A percentile compares a stretch with the other conserved stretches of the same genome.
Conservation (phyloP, 371 early-diverging fungal species). For the Dinochytrium kinnereticum region DNA sequence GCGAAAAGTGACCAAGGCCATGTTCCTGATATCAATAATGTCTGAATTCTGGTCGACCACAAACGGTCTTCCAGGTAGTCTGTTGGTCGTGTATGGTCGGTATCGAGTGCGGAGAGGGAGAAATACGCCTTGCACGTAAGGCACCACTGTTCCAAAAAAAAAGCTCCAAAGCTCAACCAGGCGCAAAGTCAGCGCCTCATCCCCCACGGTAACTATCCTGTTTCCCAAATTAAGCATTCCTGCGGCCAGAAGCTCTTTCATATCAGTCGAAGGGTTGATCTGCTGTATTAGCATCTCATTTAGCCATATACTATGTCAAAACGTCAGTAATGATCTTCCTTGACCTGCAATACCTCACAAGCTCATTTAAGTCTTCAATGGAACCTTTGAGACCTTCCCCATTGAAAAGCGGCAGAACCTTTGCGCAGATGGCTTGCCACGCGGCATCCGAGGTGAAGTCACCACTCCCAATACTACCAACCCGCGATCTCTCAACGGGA, state of each 20-base stretch:
- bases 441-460: conserved; percentile 55
- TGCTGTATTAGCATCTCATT: conserved; percentile 54
- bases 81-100: background rate
- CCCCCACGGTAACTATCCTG: conserved; percentile 72
- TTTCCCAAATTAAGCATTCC: conserved; percentile 78
- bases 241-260: conserved; percentile 61
- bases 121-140: conserved; percentile 86
- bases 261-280: conserved; percentile 53
- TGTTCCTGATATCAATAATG: conserved; percentile 64
- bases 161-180: conserved; percentile 86
- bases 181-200: conserved; percentile 72
- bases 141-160: conserved; percentile 81
- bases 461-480: conserved; percentile 3
- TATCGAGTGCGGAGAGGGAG: conserved; percentile 62
- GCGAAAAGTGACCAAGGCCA: conserved; percentile 72
- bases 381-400: conserved; percentile 81
- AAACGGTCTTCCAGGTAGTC: background rate
- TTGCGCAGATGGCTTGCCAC: conserved; percentile 76
- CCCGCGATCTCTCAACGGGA: background rate
- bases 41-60: background rate
- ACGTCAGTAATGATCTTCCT: conserved; percentile 16
- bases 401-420: conserved; percentile 83
- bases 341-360: conserved; percentile 61
- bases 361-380: conserved; percentile 83
- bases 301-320: conserved; percentile 48